Percentiles rank a stretch among this genome's conserved stretches.
Evolutionary conservation across 306 rosid genomes (phyloP).

Genomic region (Rubus idaeus): DNA sequence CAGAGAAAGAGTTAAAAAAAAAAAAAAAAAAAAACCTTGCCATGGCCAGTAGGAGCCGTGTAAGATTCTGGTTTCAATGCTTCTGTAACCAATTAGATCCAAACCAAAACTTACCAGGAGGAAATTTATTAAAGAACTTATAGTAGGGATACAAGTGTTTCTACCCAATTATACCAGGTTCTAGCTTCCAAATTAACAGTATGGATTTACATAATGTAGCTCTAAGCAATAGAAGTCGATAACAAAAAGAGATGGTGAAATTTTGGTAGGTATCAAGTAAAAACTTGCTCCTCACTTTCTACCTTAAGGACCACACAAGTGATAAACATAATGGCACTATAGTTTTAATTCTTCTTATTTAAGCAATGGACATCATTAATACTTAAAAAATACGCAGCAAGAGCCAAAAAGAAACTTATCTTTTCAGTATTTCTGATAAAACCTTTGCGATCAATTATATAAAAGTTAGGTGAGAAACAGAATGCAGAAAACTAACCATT

Average conservation of each 20-base stretch:
- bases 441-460: neutral
- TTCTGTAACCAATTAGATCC: neutral
- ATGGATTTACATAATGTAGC: neutral
- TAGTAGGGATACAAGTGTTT: neutral
- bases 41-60: neutral
- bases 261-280: neutral
- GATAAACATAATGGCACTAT: neutral
- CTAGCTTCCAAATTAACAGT: neutral
- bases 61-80: neutral
- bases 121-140: neutral
- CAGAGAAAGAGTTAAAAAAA: conserved; percentile 1
- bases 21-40: neutral
- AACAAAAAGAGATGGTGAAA: neutral
- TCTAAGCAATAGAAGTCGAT: neutral
- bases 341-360: neutral
- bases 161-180: neutral
- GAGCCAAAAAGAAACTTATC: neutral
- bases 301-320: no score
- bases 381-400: neutral
- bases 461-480: conserved; percentile 19
- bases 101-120: neutral
- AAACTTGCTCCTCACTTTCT: neutral
- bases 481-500: conserved; percentile 66
- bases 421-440: neutral
- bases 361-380: neutral